Evolutionary conservation across 2,329 filamentous ascomycete species (phyloP).

Genomic region (Conoideocrella luteorostrata): DNA sequence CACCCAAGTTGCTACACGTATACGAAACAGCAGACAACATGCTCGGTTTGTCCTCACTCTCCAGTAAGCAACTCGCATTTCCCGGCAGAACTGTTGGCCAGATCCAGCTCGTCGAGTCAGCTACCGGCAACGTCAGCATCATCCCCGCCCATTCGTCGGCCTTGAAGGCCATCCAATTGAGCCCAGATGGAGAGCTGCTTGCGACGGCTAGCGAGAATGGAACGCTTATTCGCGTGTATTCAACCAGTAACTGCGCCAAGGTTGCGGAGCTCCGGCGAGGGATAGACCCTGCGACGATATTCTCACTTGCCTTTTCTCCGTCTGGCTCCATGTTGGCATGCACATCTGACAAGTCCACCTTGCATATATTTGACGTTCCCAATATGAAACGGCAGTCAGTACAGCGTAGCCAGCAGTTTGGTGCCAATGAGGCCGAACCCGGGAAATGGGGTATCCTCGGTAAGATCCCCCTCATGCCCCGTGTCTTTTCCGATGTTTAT

Average conservation of each 20-base stretch:
- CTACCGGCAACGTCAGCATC: slow-evolving; percentile 79
- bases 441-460: slow-evolving; percentile 83
- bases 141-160: slow-evolving; percentile 82
- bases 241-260: slow-evolving; percentile 71
- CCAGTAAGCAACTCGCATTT: slow-evolving; percentile 68
- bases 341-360: slow-evolving; percentile 92
- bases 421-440: slow-evolving; percentile 30
- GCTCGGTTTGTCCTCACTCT: slow-evolving; percentile 72
- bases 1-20: slow-evolving; percentile 61
- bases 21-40: slow-evolving; percentile 87
- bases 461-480: slow-evolving; percentile 76
- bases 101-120: slow-evolving; percentile 77
- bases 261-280: slow-evolving; percentile 82
- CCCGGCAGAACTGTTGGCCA: slow-evolving; percentile 85
- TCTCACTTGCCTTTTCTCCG: slow-evolving; percentile 82
- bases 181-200: slow-evolving; percentile 70
- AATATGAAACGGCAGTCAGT: slow-evolving; percentile 38
- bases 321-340: slow-evolving; percentile 75
- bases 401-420: slow-evolving; percentile 24
- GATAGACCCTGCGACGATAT: slow-evolving; percentile 81
- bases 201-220: slow-evolving; percentile 90
- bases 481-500: slow-evolving; percentile 83
- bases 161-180: slow-evolving; percentile 72
- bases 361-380: slow-evolving; percentile 88
- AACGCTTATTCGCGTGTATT: slow-evolving; percentile 81